Percentiles rank a stretch among this genome's conserved stretches.
Evolutionary conservation across 1,284 basidiomycete species (phyloP).

Genomic region (Malassezia arunalokei): DNA sequence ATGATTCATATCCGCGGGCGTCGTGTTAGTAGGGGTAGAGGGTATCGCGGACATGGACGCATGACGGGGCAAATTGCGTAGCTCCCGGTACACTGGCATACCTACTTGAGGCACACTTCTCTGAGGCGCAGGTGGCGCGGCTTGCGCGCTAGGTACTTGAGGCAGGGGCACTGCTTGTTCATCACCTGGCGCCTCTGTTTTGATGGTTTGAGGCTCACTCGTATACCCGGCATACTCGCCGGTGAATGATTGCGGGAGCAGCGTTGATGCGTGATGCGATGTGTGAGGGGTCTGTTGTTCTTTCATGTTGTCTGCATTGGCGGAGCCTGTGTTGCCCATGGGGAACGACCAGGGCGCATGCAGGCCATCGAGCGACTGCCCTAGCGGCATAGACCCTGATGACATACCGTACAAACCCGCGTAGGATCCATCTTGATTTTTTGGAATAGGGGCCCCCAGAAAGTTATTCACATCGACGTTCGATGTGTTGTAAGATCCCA

Average conservation of each 20-base stretch:
- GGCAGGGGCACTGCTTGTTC: background rate
- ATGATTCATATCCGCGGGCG: background rate
- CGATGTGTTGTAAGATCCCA: background rate
- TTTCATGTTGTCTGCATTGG: background rate
- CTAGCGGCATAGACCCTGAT: conserved; percentile 31
- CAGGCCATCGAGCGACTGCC: conserved; percentile 11
- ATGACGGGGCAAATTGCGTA: background rate
- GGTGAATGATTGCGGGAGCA: background rate
- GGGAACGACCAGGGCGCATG: conserved; percentile 7
- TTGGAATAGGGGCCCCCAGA: background rate
- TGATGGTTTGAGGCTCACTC: background rate
- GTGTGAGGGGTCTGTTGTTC: background rate
- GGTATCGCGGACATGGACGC: background rate
- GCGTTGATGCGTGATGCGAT: background rate
- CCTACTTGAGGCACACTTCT: background rate
- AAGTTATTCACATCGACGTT: conserved; percentile 11
- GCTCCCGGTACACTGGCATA: background rate
- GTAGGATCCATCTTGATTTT: conserved; percentile 4
- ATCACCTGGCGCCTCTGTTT: too few species aligned
- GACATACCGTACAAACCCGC: conserved; percentile 29
- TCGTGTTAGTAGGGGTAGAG: background rate
- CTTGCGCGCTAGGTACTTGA: background rate
- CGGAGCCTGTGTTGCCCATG: background rate
- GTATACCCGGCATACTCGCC: background rate
- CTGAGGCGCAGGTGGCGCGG: background rate